These are phyloP conservation scores for Syzygium aromaticum DNA, from an alignment of 345 rosid species.

Conservation along the genomic window DNA sequence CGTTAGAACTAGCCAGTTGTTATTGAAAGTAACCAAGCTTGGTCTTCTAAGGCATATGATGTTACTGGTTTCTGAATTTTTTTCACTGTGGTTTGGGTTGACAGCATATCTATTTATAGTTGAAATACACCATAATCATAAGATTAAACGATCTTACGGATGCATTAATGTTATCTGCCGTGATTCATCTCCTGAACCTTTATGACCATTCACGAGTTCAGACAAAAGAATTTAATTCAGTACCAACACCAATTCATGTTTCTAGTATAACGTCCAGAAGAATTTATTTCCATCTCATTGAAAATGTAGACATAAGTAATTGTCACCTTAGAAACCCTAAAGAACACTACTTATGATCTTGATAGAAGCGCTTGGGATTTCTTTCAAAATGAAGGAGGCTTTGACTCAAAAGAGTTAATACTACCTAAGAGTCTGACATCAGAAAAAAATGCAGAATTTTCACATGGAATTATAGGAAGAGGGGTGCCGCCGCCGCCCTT, in stretches of 20 bases:
- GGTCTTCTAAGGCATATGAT: background rate
- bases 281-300: background rate
- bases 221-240: background rate
- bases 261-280: background rate
- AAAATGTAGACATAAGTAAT: background rate
- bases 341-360: background rate
- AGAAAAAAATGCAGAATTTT: background rate
- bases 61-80: background rate
- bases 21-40: background rate
- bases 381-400: background rate
- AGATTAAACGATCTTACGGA: background rate
- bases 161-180: background rate
- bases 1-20: background rate
- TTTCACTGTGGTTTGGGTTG: background rate
- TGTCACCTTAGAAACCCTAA: background rate
- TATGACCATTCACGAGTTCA: background rate
- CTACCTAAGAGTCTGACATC: background rate
- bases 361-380: background rate
- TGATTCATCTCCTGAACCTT: background rate
- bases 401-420: background rate
- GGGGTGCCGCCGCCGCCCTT: background rate
- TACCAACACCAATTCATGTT: background rate
- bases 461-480: background rate
- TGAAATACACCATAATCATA: background rate
- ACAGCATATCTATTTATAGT: background rate